A percentile compares a stretch with the other conserved stretches of the same genome.
These are phyloP conservation scores for Nakazawaea ambrosiae DNA, from an alignment of 805 yeast species.

Conservation along the genomic window DNA sequence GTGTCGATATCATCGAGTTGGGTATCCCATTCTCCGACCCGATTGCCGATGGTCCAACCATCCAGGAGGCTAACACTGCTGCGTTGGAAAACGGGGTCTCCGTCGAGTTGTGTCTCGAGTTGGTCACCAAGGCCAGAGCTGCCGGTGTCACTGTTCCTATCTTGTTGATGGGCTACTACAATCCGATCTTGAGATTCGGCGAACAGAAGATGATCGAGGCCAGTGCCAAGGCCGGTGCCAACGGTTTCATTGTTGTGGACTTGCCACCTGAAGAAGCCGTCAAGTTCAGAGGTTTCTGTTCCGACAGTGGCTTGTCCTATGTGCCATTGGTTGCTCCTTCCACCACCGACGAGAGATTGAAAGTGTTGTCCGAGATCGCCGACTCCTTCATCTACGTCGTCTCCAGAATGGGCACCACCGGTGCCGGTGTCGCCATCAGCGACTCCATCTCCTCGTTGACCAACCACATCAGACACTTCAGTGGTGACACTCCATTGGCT, in stretches of 20 bases:
- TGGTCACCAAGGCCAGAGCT: constrained; percentile 68
- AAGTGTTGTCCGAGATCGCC: constrained; percentile 73
- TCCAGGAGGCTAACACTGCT: constrained; percentile 79
- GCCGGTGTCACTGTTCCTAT: constrained; percentile 86
- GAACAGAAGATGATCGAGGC: constrained; percentile 77
- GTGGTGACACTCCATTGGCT: constrained; percentile 78
- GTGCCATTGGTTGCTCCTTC: constrained; percentile 96
- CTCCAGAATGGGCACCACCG: constrained; percentile 97
- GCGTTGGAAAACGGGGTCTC: constrained; percentile 83
- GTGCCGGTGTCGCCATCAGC: constrained; percentile 66
- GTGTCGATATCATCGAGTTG: constrained; percentile 89
- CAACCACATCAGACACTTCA: constrained; percentile 63
- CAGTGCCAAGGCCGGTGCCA: constrained; percentile 84
- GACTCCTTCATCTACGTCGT: constrained; percentile 96
- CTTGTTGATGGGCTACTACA: constrained; percentile 95
- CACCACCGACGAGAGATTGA: constrained; percentile 84
- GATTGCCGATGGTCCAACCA: constrained; percentile 97
- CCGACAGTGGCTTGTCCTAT: constrained; percentile 65
- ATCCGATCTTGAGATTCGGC: constrained; percentile 86
- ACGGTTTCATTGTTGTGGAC: constrained; percentile 92
- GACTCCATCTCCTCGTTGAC: constrained; percentile 61
- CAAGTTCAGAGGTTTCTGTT: constrained; percentile 69
- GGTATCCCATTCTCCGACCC: constrained; percentile 98
- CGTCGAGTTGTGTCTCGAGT: constrained; percentile 57
- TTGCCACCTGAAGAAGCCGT: constrained; percentile 97